Base-by-base conservation (phyloP, 441 rosid genomes). In the Euphorbia corollata region DNA sequence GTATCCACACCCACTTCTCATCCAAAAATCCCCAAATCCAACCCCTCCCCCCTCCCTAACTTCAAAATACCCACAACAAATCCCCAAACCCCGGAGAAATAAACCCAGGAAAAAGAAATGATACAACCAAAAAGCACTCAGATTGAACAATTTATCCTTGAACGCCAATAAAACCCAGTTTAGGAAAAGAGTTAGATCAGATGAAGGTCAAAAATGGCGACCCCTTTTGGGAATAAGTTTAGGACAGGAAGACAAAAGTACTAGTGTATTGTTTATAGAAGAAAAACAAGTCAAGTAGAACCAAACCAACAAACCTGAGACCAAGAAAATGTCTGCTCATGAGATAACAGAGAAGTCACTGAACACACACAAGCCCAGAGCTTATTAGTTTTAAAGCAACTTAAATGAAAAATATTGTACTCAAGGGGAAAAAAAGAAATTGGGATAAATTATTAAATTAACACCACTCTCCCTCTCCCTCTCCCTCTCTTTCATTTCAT, bases 171-270 rank as follows among this genome's bases (percentile, higher is more conserved):
- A 68, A 72, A 73, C 79, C 79, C 73, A 74, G 74, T 53, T 50
- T 66, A 60, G 68, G 2, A 32, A 65, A 73, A 57, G 38, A 58
- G 53, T 48, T 68, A 75, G 81, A 80, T 80, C 81, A 83, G 69
- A 68, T n/a, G 63, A 62, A 62, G 74, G 73, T 78, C 55, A 78
- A 69, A 73, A 59, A 39, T 50, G 61, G 18, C 51, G 27, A 51
- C 43, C 53, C 68, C 39, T 63, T 71, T 15, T 19, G 38, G 24
- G 51, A 13, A 5, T 12, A 20, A 55, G 59, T 4, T 27, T 18
- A 63, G 60, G 58, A 63, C 63, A 64, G 6, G 38, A 61, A 64
- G 4, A 58, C 53, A 58, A 47, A 57, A 34, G 63, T 34, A 22
- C 22, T 22, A 50, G 7, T 24, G 59, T 34, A 6, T 18, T 61